Evolutionary conservation across 2,329 filamentous ascomycete species (phyloP), one percentile per base, ranked within the genome.

Genomic region (Pestalotiopsis sp.): DNA sequence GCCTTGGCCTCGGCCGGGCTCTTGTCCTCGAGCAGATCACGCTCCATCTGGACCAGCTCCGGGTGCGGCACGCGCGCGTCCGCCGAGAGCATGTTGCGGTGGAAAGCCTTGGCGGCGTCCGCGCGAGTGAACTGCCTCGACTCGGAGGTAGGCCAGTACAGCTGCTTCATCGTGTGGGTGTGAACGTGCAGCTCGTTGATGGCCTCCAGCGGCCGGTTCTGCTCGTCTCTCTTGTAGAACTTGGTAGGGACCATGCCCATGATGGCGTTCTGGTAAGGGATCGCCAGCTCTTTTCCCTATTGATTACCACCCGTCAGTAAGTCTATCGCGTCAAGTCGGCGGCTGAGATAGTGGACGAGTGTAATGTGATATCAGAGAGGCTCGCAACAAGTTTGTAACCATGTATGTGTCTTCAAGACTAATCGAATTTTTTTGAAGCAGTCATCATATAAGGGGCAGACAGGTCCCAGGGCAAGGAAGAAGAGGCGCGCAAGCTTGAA

Each of bases 391-490:
- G 56, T 88, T 87, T 92, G 86, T 95, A 95, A 98, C 93, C 93
- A 96, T 91, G 86, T 90, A 80, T 84, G 81, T 90, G 95, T 98
- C 95, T 97, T 98, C 87, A 97, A 97, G 95, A 98, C 95, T 98
- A 97, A 98, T 98, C 95, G 95, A 92, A 89, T 90, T 91, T 89
- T 85, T 87, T 93, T 82, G 80, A 78, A 59, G 57, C 74, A 77
- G 80, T 89, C 87, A 90, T 90, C 87, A 89, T 81, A 71, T 75
- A 76, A 75, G 77, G 70, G 68, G 73, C 17, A 49, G 63, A 65
- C 27, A 36, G 13, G 13, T n/a, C 56, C 58, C 60, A 58, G 56
- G 69, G 69, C 67, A n/a, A n/a, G 20, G 56, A 40, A 64, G 25
- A 41, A n/a, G 49, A 45, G 56, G 65, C 65, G 66, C 68, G 70